Evolutionary conservation across 441 rosid species (phyloP).

Genomic region (Pelargonium cotyledonis): DNA sequence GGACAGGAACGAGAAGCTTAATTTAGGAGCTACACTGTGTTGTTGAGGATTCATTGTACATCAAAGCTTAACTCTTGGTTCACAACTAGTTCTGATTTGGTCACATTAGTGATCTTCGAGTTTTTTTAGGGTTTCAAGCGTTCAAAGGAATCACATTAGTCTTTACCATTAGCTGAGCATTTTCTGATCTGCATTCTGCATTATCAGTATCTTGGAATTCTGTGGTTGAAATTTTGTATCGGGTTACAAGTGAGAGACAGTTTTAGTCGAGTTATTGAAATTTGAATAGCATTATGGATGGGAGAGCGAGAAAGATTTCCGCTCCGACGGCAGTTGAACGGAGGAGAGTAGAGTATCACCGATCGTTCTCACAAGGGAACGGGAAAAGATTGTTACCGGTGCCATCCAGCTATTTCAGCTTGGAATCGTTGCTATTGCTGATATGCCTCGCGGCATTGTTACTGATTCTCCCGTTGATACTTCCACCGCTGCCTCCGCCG

Average conservation of each 20-base stretch:
- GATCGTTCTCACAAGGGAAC: conserved; percentile 38
- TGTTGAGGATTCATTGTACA: background rate
- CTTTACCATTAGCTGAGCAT: too few relatives aligned
- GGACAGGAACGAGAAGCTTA: background rate
- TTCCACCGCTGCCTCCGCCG: conserved; percentile 91
- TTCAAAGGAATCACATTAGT: too few relatives aligned
- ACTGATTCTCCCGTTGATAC: conserved; percentile 70
- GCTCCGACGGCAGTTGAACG: conserved; percentile 14
- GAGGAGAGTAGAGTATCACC: conserved; percentile 30
- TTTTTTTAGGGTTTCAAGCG: too few relatives aligned
- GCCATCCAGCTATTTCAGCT: conserved; percentile 51
- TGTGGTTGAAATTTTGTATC: conserved; percentile 6
- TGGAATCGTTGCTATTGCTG: conserved; percentile 58
- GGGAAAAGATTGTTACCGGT: conserved; percentile 32
- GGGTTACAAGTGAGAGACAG: background rate
- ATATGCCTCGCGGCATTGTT: conserved; percentile 62
- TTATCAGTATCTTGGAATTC: background rate
- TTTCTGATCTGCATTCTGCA: background rate
- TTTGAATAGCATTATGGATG: conserved; percentile 36
- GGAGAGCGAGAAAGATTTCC: conserved; percentile 31
- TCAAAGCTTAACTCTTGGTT: background rate
- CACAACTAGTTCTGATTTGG: background rate
- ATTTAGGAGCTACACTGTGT: background rate
- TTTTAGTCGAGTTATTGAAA: conserved; percentile 5
- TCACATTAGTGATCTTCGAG: background rate